Percentiles rank a stretch among this genome's conserved stretches.
Conservation (phyloP, 257 asterid genomes). For the Leptodermis oblonga region DNA sequence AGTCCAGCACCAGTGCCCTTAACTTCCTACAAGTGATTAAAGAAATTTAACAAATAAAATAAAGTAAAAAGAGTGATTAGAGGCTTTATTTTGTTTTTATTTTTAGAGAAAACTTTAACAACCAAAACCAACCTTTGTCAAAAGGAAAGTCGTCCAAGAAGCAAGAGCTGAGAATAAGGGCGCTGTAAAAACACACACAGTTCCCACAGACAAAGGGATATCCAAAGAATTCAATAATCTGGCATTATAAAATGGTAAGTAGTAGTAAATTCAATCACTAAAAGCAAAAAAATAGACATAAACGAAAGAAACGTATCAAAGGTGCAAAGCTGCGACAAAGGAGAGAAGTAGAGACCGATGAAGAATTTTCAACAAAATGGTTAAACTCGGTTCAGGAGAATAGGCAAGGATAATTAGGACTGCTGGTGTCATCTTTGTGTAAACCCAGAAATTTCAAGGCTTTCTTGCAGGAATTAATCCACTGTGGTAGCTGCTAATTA, state of each 20-base stretch:
- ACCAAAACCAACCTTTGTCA: slow-evolving; percentile 72
- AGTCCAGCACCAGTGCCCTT: slow-evolving; percentile 97
- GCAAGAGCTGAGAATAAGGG: slow-evolving; percentile 98
- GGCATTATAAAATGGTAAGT: slow-evolving; percentile 31
- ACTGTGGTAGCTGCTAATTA: too few species aligned
- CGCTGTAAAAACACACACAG: slow-evolving; percentile 98
- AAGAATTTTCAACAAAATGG: too few species aligned
- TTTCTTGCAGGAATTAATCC: too few species aligned
- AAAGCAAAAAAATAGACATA: too few species aligned
- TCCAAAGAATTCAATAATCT: slow-evolving; percentile 84
- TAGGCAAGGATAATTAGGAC: too few species aligned
- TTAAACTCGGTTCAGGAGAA: too few species aligned
- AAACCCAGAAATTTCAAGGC: too few species aligned
- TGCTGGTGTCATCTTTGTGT: too few species aligned
- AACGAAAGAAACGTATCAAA: too few species aligned
- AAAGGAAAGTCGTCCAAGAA: slow-evolving; percentile 95
- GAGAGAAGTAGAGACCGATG: too few species aligned
- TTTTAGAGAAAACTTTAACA: neutral
- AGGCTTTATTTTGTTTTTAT: neutral
- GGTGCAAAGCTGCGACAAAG: too few species aligned
- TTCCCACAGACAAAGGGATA: slow-evolving; percentile 94
- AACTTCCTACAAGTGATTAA: slow-evolving; percentile 64
- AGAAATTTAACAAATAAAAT: neutral
- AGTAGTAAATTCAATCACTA: slow-evolving; percentile 5
- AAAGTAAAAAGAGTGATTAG: neutral